Percentiles rank a stretch among this genome's conserved stretches.
Evolutionary conservation across 2,329 filamentous ascomycete species (phyloP).

Genomic region (Botrytis fragariae): DNA sequence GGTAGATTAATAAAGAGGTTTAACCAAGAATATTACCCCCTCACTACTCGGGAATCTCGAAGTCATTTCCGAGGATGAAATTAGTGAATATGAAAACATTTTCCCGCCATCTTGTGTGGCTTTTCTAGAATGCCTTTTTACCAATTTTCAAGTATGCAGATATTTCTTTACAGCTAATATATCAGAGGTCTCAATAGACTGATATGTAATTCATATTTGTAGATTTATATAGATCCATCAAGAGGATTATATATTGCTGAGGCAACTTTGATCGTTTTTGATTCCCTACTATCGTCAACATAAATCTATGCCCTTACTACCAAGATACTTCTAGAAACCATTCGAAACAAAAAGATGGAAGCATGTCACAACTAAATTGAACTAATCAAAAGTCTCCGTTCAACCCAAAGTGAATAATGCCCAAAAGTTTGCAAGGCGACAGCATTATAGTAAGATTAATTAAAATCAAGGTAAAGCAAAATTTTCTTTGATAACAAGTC

Average conservation of each 20-base stretch:
- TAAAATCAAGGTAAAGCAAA: background rate
- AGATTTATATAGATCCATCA: background rate
- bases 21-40: background rate
- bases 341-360: background rate
- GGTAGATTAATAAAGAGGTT: background rate
- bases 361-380: background rate
- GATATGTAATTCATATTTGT: no score
- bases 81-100: background rate
- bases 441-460: background rate
- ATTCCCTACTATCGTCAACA: background rate
- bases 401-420: background rate
- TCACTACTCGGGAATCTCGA: background rate
- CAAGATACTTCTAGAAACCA: background rate
- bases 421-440: background rate
- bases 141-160: no score
- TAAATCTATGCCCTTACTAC: background rate
- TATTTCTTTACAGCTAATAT: no score
- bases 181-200: no score
- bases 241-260: background rate
- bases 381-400: background rate
- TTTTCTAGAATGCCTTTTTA: background rate
- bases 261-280: background rate
- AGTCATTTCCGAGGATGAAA: background rate
- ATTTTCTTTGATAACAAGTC: background rate
- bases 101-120: background rate